Conservation (phyloP, 2,329 filamentous ascomycete species). For the Sporothrix pseudoabietina region DNA sequence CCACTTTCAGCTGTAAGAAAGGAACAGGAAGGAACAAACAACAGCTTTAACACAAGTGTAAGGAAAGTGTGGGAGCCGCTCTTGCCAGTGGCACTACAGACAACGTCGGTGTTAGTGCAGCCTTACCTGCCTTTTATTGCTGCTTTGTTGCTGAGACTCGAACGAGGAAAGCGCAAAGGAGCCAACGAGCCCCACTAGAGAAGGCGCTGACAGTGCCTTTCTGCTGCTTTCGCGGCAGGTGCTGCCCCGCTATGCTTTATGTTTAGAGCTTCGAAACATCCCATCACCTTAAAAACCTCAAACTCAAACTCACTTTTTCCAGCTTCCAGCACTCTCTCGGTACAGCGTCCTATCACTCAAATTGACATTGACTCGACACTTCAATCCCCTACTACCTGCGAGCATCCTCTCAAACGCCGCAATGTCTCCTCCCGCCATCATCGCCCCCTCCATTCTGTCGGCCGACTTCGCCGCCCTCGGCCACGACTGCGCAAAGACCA, state of each 20-base stretch:
- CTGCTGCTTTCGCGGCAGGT: background rate
- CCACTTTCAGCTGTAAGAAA: background rate
- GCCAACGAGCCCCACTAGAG: conserved; percentile 12
- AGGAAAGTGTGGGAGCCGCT: background rate
- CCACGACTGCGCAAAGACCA: conserved; percentile 81
- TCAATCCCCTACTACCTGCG: background rate
- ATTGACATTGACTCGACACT: background rate
- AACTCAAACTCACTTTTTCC: background rate
- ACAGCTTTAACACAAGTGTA: background rate
- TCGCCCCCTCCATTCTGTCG: conserved; percentile 96
- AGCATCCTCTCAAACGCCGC: background rate
- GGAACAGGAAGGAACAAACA: background rate
- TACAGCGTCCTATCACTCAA: background rate
- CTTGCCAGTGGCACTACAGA: background rate
- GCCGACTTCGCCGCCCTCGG: conserved; percentile 92
- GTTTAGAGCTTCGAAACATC: background rate
- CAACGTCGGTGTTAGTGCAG: background rate
- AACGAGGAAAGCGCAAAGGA: conserved; percentile 11
- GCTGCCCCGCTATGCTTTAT: background rate
- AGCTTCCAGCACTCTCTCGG: background rate
- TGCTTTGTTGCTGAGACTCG: background rate
- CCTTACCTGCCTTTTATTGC: background rate
- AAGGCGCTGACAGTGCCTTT: background rate
- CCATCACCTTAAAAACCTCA: background rate
- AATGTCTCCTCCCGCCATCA: conserved; percentile 91